Evolutionary conservation across 805 yeast species (phyloP), one percentile per base, ranked within the genome.

Genomic region (Hanseniaspora vineae): DNA sequence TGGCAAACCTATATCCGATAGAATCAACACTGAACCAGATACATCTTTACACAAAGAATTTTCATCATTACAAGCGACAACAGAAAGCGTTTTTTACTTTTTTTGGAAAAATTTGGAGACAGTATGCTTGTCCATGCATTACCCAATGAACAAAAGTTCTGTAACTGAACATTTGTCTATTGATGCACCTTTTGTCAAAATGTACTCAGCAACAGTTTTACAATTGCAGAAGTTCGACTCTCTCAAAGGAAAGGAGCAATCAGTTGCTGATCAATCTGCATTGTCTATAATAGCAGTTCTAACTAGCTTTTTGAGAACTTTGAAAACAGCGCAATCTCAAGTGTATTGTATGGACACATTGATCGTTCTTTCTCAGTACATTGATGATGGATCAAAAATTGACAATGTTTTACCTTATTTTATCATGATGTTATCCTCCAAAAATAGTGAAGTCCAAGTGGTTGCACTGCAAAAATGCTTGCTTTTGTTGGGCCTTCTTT

Each of bases 361-460:
- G 0, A 61, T 85, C 9, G 84, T 86, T 0, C 69, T 90, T 17
- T 77, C 90, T 1, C 95, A 85, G 56, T 75, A 77, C 49, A 68
- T 87, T 1, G 75, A 77, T 20, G 97, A 92, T 59, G 95, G 84
- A 49, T 80, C 80, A 14, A 90, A 88, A 59, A 67, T 92, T 39
- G 97, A 92, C 60, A 66, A 97, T 42, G 78, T 87, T 32, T 62
- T 92, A 20, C 97, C 98, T 0, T 86, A 82, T 58, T 61, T 92
- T 20, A 73, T 85, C 5, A 37, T 37, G 40, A 37, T 37, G 40
- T 5, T 37, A n/a, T 37, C 17, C 19, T n/a, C 19, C 19, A 37
- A 37, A 1, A 72, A 80, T 17, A 71, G 77, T 0, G 75, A 71
- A 43, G 92, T 87, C 3, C 84, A 81, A 46, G 73, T 79, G 1